Base-by-base conservation (phyloP, 1,284 basidiomycete species). In the Clitocybe nebularis region DNA sequence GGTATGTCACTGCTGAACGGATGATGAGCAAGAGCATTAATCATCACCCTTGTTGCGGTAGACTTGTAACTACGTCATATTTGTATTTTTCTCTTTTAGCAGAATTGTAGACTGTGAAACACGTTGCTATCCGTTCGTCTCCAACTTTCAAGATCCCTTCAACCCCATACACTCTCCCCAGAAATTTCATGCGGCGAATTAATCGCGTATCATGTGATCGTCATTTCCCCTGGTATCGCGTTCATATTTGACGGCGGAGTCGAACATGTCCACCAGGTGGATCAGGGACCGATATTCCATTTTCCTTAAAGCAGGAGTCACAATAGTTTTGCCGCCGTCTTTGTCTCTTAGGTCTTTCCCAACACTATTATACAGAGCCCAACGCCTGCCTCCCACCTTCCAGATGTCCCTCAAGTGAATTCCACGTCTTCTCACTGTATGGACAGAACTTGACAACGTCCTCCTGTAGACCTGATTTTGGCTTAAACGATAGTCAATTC, bases 401-500 rank as follows among this genome's bases (percentile, higher is more conserved):
- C 16, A 21, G 2, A 50, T 54, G 52, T 28, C 43, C 4, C 47
- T 56, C 29, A 46, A 39, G 54, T 53, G 36, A 43, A 44, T 47
- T 3, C 22, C 5, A 25, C 17, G 14, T 9, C 8, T 16, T 20
- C 35, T 4, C n/a, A n/a, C n/a, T n/a, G n/a, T n/a, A n/a, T n/a
- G n/a, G n/a, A n/a, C n/a, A n/a, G n/a, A n/a, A 13, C 22, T 19
- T 34, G 4, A 43, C 8, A 20, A 46, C 10, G 43, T 46, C 23
- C 14, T 6, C 34, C 20, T 29, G 28, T 35, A 69, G 68, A 41
- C 66, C 67, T 16, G 63, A 68, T 51, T 68, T 71, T 49, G 68
- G 67, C 7, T 56, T 56, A 19, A 55, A 63, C 40, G 54, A 51
- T 29, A 43, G 47, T 36, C 41, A 55, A 17, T 64, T 72, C 36